These are phyloP conservation scores for Hydnomerulius pinastri DNA, from an alignment of 768 basidiomycete species.

Conservation along the genomic window DNA sequence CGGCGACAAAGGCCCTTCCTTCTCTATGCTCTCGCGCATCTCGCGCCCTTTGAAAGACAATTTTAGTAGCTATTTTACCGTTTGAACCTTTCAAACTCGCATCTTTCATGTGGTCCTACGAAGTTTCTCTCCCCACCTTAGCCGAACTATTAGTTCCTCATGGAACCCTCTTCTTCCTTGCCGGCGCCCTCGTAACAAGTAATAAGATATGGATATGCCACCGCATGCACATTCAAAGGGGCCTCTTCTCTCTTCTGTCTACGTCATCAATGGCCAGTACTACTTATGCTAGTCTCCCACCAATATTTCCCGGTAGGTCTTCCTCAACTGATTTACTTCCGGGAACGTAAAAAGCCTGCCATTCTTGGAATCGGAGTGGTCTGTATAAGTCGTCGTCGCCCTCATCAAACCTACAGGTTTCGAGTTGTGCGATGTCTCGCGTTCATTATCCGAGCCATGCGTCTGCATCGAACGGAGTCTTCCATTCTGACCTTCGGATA, in stretches of 20 bases:
- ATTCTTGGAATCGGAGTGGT: conserved; percentile 9
- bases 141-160: neutral
- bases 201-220: neutral
- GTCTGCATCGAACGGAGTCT: neutral
- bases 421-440: neutral
- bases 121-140: conserved; percentile 3
- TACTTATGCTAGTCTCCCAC: too few species aligned
- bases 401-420: neutral
- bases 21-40: neutral
- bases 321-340: neutral
- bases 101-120: conserved; percentile 5
- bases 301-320: too few species aligned
- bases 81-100: neutral
- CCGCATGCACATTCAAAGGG: neutral
- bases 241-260: neutral
- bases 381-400: neutral
- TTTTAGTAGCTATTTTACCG: neutral
- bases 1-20: neutral
- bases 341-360: conserved; percentile 2
- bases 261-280: neutral
- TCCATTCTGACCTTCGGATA: neutral
- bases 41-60: neutral
- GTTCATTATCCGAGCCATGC: neutral
- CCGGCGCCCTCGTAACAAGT: neutral
- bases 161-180: neutral